Base-by-base conservation (phyloP, 495 filamentous ascomycete genomes). In the Hyaloscypha bicolor region DNA sequence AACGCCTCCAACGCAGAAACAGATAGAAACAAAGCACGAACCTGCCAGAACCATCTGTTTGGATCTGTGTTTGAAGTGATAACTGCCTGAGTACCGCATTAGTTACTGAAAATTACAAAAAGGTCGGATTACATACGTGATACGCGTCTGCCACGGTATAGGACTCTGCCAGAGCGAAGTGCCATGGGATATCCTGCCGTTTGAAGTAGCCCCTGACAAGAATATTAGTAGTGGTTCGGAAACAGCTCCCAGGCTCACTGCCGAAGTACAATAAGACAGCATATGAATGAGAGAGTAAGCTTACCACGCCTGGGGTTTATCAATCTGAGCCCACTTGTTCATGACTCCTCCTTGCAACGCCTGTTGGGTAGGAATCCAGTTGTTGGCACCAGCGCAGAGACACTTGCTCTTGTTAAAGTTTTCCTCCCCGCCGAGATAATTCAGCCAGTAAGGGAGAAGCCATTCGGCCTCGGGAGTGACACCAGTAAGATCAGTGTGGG, bases 371-470 rank as follows among this genome's bases (percentile, higher is more conserved):
- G 21, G 55, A 29, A 29, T 58, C 55, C 55, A 58, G 12, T 29
- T 32, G 30, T 58, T 58, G 12, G 22, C 30, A 30, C 55, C 55
- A 6, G 22, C 55, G 14, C 55, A 58, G 22, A 32, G 21, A 32
- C 55, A 58, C 30, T 29, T 25, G 55, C 16, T 58, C 55, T 58
- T 53, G 51, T 53, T 53, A 14, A 53, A 53, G 51, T 25, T 25
- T 53, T 53, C 51, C 16, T 6, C 51, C 4, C 51, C 51, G 6
- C 51, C 51, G 19, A n/a, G 19, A 14, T 19, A 53, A 14, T 53
- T 53, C 4, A 53, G 51, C 16, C 22, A 53, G 51, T n/a, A 53
- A 6, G 51, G 51, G 6, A 53, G 51, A 14, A 53, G 51, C 16
- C 22, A 53, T 53, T 53, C 51, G 4, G 51, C 51, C 16, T 53